Conservation (phyloP, 2,329 filamentous ascomycete species). For the Nemania serpens region DNA sequence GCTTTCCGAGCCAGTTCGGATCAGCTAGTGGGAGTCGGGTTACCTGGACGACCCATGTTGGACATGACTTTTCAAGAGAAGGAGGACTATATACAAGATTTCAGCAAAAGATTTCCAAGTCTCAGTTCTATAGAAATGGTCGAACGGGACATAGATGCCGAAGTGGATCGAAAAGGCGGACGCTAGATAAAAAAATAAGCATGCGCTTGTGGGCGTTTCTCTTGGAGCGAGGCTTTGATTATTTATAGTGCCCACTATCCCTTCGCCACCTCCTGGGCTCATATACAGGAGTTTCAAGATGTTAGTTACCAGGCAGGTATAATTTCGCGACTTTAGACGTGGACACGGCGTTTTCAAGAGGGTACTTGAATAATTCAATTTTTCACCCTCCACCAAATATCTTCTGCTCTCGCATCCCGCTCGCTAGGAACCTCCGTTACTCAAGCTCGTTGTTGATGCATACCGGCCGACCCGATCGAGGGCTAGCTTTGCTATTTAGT, state of each 20-base stretch:
- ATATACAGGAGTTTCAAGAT: constrained; percentile 16
- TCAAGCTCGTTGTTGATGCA: neutral
- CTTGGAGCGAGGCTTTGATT: constrained; percentile 13
- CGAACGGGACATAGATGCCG: constrained; percentile 64
- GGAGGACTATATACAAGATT: constrained; percentile 70
- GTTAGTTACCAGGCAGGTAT: constrained; percentile 8
- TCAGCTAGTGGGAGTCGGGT: constrained; percentile 50
- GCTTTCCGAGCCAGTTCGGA: constrained; percentile 40
- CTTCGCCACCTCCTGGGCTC: neutral
- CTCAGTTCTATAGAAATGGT: constrained; percentile 85
- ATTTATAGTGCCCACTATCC: constrained; percentile 5
- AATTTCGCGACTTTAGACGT: constrained; percentile 13
- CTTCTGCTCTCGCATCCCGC: neutral
- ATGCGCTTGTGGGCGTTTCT: constrained; percentile 9
- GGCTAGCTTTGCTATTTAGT: neutral
- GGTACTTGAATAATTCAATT: constrained; percentile 24
- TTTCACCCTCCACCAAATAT: neutral
- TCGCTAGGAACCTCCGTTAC: neutral
- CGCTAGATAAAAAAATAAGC: constrained; percentile 24
- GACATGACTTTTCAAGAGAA: constrained; percentile 63
- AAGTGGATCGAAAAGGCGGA: constrained; percentile 36
- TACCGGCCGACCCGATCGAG: neutral
- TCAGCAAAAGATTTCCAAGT: constrained; percentile 86
- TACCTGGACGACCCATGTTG: constrained; percentile 54
- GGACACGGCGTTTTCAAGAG: constrained; percentile 24